phyloP scores from a whole-genome alignment of 352 stramenopile genomes.

The Phytophthora vignae region DNA sequence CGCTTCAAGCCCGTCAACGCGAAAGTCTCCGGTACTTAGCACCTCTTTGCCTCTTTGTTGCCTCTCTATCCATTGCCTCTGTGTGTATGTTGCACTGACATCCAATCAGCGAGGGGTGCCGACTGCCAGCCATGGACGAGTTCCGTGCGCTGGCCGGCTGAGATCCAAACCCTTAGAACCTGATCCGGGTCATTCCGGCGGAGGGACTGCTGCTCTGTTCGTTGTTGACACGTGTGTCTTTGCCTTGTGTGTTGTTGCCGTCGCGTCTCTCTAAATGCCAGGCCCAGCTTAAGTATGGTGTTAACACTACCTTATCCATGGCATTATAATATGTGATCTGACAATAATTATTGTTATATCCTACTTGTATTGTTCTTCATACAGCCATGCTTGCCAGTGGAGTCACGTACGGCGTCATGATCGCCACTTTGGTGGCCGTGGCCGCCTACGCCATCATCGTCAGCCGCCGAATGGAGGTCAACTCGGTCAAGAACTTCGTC shows the following conservation, averaged over 20 bases:
- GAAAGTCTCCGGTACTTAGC: conserved; percentile 8
- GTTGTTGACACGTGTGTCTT: conserved; percentile 30
- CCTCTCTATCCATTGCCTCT: conserved; percentile 1
- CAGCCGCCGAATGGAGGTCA: conserved; percentile 53
- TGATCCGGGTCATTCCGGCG: conserved; percentile 56
- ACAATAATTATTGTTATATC: conserved; percentile 2
- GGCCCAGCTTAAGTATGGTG: neutral
- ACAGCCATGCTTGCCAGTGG: conserved; percentile 41
- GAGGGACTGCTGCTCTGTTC: conserved; percentile 42
- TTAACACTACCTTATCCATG: neutral
- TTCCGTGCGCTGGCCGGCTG: conserved; percentile 44
- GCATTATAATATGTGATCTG: neutral
- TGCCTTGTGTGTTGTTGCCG: neutral
- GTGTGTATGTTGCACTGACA: conserved; percentile 25
- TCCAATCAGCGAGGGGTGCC: conserved; percentile 57
- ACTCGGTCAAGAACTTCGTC: conserved; percentile 59
- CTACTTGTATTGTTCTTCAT: neutral
- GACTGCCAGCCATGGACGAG: conserved; percentile 33
- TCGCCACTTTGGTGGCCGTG: conserved; percentile 58
- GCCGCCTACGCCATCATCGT: conserved; percentile 63
- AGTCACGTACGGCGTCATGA: conserved; percentile 55
- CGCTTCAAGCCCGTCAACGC: neutral
- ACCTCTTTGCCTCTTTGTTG: neutral
- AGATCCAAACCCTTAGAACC: conserved; percentile 56
- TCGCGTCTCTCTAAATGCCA: neutral